Conservation (phyloP, 2,329 filamentous ascomycete genomes). For the Neofusicoccum ribis region DNA sequence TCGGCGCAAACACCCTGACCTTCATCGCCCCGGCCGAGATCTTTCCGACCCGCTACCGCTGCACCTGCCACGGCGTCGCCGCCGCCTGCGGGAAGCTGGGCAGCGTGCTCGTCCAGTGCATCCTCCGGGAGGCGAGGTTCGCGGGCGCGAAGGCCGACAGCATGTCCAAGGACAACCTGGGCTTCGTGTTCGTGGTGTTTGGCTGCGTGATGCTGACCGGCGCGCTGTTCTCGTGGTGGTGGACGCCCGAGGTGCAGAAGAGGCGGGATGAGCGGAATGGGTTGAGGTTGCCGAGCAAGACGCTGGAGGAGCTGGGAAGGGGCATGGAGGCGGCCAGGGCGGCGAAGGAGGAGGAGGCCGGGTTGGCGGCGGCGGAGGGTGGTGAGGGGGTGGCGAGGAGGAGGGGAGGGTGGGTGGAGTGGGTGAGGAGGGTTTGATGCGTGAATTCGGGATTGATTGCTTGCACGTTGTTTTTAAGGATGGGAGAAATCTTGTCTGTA, state of each 20-base stretch:
- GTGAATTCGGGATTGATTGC: no score
- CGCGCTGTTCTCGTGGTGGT: slow-evolving; percentile 21
- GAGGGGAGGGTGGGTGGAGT: neutral
- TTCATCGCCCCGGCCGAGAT: slow-evolving; percentile 55
- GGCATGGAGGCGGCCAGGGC: slow-evolving; percentile 1
- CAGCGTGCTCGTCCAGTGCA: slow-evolving; percentile 46
- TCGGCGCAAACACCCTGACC: slow-evolving; percentile 38
- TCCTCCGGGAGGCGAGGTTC: slow-evolving; percentile 28
- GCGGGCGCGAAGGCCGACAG: neutral
- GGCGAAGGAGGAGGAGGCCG: neutral
- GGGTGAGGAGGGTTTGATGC: neutral
- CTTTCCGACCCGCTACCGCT: slow-evolving; percentile 57
- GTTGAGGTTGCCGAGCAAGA: slow-evolving; percentile 8
- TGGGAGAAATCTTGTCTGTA: no score
- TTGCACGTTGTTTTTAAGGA: no score
- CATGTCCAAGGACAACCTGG: neutral
- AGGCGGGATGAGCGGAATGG: slow-evolving; percentile 11
- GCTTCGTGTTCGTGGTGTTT: slow-evolving; percentile 21
- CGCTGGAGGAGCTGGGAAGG: slow-evolving; percentile 18
- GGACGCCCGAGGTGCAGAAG: slow-evolving; percentile 20
- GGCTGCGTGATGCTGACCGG: slow-evolving; percentile 21
- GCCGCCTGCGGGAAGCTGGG: slow-evolving; percentile 57
- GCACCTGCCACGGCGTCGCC: slow-evolving; percentile 55
- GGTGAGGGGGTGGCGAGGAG: neutral
- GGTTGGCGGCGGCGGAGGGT: neutral